Evolutionary conservation across 345 rosid genomes (phyloP), one percentile per base, ranked within the genome.

Genomic region (Rhodomyrtus tomentosa): DNA sequence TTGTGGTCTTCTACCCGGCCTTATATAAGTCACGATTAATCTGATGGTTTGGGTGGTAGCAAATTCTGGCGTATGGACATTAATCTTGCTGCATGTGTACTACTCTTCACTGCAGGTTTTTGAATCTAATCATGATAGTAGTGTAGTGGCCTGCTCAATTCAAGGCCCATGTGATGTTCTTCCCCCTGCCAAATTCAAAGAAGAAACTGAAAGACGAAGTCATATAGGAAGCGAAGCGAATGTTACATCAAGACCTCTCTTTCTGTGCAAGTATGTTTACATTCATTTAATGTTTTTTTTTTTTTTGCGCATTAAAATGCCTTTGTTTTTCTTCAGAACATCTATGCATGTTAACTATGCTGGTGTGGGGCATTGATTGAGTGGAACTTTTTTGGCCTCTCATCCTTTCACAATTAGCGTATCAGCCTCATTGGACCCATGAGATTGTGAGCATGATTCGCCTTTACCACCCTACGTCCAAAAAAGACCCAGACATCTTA

Each of bases 141-240:
- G 87, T 74, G 82, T 90, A 36, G 53, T 89, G 91, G 94, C 92
- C 52, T 86, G 89, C 86, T 87, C 86, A 85, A 92, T 94, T 84
- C 90, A 87, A 87, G 92, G 95, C 82, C 92, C 90, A 3, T 94
- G 97, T 83, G 86, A 90, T 82, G 94, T 94, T 83, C 92, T 93
- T 24, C 90, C 92, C 74, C 84, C 91, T 22, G 79, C 87, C 85
- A 94, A 90, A 81, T 94, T 88, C 72, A 91, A 87, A 86, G 94
- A 89, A 87, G 89, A 89, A 88, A 85, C 27, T 85, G 92, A 89
- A 88, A 91, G 89, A 83, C 87, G 51, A 50, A 88, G 82, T 82
- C 93, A 59, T 82, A 84, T 87, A 68, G 94, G 87, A 88, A 55
- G 76, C 12, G 89, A 92, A 87, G 87, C 79, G 56, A 87, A 83